Conservation (phyloP, 2,329 filamentous ascomycete species). For the Pseudopyrenochaeta lycopersici region DNA sequence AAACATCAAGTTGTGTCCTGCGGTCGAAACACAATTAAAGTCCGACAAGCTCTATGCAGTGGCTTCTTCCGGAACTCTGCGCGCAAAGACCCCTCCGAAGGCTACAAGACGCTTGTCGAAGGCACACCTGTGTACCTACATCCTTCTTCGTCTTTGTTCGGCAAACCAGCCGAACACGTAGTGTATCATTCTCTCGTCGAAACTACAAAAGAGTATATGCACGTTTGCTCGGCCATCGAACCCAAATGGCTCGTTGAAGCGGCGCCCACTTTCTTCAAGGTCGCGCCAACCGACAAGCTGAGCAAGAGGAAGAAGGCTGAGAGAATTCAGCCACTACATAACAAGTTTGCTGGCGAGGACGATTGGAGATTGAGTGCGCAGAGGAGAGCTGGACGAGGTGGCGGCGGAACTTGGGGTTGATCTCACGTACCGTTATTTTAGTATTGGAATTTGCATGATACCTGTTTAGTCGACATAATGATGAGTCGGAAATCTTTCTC, state of each 20-base stretch:
- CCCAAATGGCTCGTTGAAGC: slow-evolving; percentile 94
- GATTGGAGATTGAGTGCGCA: slow-evolving; percentile 95
- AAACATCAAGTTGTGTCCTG: slow-evolving; percentile 84
- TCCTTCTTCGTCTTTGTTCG: slow-evolving; percentile 89
- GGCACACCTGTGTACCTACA: slow-evolving; percentile 95
- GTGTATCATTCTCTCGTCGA: slow-evolving; percentile 91
- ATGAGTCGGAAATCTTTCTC: too few species aligned
- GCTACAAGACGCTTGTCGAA: slow-evolving; percentile 97
- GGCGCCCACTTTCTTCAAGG: slow-evolving; percentile 99
- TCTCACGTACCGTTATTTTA: background rate
- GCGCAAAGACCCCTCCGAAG: slow-evolving; percentile 93
- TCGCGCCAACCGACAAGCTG: slow-evolving; percentile 84
- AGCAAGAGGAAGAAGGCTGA: slow-evolving; percentile 94
- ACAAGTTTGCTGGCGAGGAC: slow-evolving; percentile 89
- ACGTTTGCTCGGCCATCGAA: slow-evolving; percentile 90
- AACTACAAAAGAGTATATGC: slow-evolving; percentile 98
- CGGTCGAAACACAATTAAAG: slow-evolving; percentile 84
- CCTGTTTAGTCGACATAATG: background rate
- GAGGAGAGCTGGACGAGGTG: slow-evolving; percentile 81
- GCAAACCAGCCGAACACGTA: slow-evolving; percentile 95
- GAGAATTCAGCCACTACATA: slow-evolving; percentile 93
- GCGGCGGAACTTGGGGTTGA: slow-evolving; percentile 93
- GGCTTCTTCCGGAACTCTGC: slow-evolving; percentile 97
- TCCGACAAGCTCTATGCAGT: slow-evolving; percentile 86
- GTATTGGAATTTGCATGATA: background rate